These are phyloP conservation scores for Elsinoe australis DNA, from an alignment of 2,329 filamentous ascomycete species.

Conservation along the genomic window DNA sequence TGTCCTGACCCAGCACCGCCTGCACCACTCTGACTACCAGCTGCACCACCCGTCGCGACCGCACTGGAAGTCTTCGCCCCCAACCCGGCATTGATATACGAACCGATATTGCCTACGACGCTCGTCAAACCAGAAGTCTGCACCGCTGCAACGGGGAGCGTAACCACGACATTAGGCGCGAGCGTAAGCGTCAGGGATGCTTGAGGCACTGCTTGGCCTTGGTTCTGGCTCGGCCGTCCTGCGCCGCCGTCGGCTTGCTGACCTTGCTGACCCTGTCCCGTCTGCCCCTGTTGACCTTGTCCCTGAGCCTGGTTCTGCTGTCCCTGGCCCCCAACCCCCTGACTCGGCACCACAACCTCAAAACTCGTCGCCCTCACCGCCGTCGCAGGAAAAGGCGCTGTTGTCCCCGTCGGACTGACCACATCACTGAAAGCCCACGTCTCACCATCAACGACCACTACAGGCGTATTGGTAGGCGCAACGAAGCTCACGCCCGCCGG, in stretches of 20 bases:
- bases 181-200: neutral
- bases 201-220: neutral
- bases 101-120: neutral
- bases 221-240: no score
- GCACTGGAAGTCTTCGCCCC: neutral
- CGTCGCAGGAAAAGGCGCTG: neutral
- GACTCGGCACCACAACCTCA: neutral
- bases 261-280: no score
- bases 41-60: neutral
- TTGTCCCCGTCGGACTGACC: neutral
- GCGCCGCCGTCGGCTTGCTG: no score
- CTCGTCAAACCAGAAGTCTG: no score
- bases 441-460: neutral
- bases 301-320: neutral
- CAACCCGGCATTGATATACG: constrained; percentile 4
- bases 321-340: neutral
- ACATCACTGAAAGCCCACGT: neutral
- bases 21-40: neutral
- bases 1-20: neutral
- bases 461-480: neutral
- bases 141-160: neutral
- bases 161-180: constrained; percentile 1
- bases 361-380: neutral
- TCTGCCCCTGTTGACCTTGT: neutral
- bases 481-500: no score